A percentile compares a stretch with the other conserved stretches of the same genome.
phyloP scores from a whole-genome alignment of 352 stramenopile genomes.

The Pythium coloratum region DNA sequence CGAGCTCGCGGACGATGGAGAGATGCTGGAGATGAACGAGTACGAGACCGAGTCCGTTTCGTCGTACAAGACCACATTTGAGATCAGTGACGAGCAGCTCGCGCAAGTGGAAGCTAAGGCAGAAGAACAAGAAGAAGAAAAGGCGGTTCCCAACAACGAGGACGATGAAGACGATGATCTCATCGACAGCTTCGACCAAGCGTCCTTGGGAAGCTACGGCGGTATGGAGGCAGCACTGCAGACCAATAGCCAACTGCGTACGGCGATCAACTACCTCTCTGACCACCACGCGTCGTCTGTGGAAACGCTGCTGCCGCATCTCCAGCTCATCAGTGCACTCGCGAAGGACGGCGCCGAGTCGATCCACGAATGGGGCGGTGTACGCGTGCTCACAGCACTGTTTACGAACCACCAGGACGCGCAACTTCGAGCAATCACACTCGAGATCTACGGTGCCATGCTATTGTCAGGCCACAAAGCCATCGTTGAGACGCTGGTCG shows the following conservation, averaged over 20 bases:
- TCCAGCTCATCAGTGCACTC: conserved; percentile 13
- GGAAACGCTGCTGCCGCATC: conserved; percentile 12
- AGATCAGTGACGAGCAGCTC: conserved; percentile 1
- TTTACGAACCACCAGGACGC: conserved; percentile 9
- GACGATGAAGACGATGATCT: not conserved
- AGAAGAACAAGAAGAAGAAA: not conserved
- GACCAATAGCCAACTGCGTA: conserved; percentile 20
- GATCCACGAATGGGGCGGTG: conserved; percentile 21
- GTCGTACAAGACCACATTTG: conserved; percentile 27
- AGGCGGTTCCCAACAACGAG: not conserved
- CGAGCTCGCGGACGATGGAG: not conserved
- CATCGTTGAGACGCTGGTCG: conserved; percentile 18
- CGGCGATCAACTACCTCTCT: conserved; percentile 15
- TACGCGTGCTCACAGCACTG: conserved; percentile 20
- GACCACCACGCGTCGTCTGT: not conserved
- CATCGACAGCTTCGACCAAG: conserved; percentile 8
- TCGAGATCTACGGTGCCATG: conserved; percentile 24
- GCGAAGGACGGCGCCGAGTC: conserved; percentile 18
- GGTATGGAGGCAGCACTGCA: conserved; percentile 10
- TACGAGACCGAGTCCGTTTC: conserved; percentile 26
- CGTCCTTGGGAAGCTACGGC: not conserved
- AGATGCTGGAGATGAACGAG: not conserved
- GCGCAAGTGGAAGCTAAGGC: not conserved
- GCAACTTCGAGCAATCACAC: conserved; percentile 1
- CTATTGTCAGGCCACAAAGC: conserved; percentile 2